A percentile compares a stretch with the other conserved stretches of the same genome.
Evolutionary conservation across 805 yeast species (phyloP).

Genomic region (Priceomyces haplophilus): DNA sequence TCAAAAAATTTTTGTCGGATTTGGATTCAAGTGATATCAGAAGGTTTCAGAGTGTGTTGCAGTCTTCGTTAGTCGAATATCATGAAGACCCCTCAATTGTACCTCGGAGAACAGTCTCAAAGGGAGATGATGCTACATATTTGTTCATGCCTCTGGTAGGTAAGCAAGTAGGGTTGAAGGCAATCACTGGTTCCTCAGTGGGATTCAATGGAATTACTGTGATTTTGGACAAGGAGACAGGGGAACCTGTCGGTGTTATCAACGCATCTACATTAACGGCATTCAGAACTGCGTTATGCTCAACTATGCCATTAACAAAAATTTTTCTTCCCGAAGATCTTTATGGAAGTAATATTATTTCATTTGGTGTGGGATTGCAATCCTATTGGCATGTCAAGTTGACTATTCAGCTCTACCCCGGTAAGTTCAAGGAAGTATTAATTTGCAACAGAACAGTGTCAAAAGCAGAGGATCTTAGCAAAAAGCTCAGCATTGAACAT

Average conservation of each 20-base stretch:
- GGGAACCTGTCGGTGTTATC: conserved; percentile 50
- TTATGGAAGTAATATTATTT: conserved; percentile 25
- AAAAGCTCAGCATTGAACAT: conserved; percentile 24
- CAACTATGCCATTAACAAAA: conserved; percentile 45
- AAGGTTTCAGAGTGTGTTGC: background rate
- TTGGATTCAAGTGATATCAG: background rate
- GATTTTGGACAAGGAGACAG: conserved; percentile 49
- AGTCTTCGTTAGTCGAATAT: background rate
- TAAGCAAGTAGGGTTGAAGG: conserved; percentile 54
- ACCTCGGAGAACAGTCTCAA: conserved; percentile 53
- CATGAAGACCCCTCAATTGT: conserved; percentile 41
- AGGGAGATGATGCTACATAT: conserved; percentile 42
- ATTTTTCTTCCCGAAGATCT: conserved; percentile 20
- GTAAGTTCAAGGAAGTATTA: conserved; percentile 36
- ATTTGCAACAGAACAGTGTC: conserved; percentile 43
- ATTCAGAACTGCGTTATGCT: conserved; percentile 62
- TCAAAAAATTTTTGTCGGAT: conserved; percentile 25
- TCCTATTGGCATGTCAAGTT: conserved; percentile 61
- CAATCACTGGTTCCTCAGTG: conserved; percentile 47
- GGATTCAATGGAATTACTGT: conserved; percentile 61
- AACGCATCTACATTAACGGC: conserved; percentile 63
- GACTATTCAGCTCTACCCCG: conserved; percentile 39
- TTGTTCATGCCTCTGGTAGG: conserved; percentile 63
- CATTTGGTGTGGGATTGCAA: conserved; percentile 63
- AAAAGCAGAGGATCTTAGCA: conserved; percentile 35